phyloP scores from a whole-genome alignment of 805 yeast species.

The Kazachstania africana region DNA sequence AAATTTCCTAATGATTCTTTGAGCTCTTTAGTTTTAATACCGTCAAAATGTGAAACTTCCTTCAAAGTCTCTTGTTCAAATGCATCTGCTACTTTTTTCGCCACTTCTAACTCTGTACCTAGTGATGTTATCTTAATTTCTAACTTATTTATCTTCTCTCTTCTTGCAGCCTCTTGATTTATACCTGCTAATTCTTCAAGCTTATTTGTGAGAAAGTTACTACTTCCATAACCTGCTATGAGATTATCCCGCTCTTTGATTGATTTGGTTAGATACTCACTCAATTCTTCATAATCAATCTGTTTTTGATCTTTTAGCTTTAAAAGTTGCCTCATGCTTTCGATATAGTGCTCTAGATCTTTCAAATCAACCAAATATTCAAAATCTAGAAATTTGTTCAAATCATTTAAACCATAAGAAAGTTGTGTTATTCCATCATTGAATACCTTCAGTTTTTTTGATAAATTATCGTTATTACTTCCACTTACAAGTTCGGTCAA shows the following conservation, averaged over 20 bases:
- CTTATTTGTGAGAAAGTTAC: conserved; percentile 42
- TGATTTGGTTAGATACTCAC: conserved; percentile 66
- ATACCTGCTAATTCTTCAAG: conserved; percentile 54
- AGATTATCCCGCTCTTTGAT: conserved; percentile 49
- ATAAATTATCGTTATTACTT: conserved; percentile 13
- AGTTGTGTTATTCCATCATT: conserved; percentile 36
- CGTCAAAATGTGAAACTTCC: conserved; percentile 61
- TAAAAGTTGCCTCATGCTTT: conserved; percentile 52
- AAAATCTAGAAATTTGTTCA: conserved; percentile 52
- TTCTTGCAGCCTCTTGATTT: conserved; percentile 43
- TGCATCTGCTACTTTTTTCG: conserved; percentile 38
- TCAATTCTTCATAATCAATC: conserved; percentile 77
- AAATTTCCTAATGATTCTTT: conserved; percentile 58
- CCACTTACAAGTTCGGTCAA: conserved; percentile 47
- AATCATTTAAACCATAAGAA: conserved; percentile 31
- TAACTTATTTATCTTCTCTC: conserved; percentile 40
- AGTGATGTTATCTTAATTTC: conserved; percentile 38
- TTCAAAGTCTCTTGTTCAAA: conserved; percentile 46
- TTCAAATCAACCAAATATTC: conserved; percentile 72
- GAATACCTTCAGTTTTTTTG: conserved; percentile 32
- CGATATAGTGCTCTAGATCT: conserved; percentile 76
- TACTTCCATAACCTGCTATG: conserved; percentile 39
- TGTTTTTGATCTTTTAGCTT: conserved; percentile 85
- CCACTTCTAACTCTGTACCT: conserved; percentile 37
- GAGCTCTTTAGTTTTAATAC: conserved; percentile 67